Evolutionary conservation across 148 eudicot genomes (phyloP).

Genomic region (Camellia granthamiana): DNA sequence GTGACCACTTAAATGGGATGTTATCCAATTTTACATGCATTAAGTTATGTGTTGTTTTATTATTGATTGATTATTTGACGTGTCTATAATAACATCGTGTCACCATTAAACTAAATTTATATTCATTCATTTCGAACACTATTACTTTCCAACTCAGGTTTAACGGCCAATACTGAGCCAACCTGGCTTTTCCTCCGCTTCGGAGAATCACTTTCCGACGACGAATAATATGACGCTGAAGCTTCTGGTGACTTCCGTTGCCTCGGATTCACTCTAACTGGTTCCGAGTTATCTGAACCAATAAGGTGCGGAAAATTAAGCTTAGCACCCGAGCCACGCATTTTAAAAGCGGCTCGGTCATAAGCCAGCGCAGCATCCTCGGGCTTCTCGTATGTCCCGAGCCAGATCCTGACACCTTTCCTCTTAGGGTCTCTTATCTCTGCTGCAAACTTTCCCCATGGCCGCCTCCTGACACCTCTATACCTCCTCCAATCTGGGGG

Average conservation of each 20-base stretch:
- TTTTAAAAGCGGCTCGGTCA: slow-evolving; percentile 25
- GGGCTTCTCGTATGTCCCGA: slow-evolving; percentile 32
- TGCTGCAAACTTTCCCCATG: slow-evolving; percentile 36
- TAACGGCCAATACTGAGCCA: neutral
- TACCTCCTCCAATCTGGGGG: slow-evolving; percentile 19
- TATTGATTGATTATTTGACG: too few species aligned
- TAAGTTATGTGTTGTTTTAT: too few species aligned
- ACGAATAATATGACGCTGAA: neutral
- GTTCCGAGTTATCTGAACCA: slow-evolving; percentile 17
- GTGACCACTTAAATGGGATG: too few species aligned
- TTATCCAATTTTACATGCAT: too few species aligned
- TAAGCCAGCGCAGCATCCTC: slow-evolving; percentile 38
- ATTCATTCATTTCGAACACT: too few species aligned
- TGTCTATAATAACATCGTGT: too few species aligned
- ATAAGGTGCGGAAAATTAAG: slow-evolving; percentile 31
- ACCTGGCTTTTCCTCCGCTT: neutral
- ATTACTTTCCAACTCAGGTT: neutral
- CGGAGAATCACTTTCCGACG: neutral
- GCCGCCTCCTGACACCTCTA: slow-evolving; percentile 33
- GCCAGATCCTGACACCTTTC: slow-evolving; percentile 33
- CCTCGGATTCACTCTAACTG: slow-evolving; percentile 11
- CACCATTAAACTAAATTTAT: too few species aligned
- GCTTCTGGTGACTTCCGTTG: neutral
- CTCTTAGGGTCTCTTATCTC: slow-evolving; percentile 27
- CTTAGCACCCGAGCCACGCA: slow-evolving; percentile 29